Evolutionary conservation across 805 yeast species (phyloP).

Genomic region (Zygosaccharomyces bailii): DNA sequence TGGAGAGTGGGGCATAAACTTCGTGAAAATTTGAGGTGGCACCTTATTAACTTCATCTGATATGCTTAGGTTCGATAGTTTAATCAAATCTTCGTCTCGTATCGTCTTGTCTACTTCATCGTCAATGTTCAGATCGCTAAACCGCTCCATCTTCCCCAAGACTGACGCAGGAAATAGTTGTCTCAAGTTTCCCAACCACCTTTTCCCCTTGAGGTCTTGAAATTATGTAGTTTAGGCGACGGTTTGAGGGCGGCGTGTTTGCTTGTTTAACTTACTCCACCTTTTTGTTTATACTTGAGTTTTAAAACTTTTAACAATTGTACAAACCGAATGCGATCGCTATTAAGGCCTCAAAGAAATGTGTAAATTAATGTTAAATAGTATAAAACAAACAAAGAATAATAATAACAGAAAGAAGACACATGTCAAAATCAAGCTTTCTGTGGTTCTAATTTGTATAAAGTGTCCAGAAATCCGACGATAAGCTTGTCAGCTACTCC

Average conservation of each 20-base stretch:
- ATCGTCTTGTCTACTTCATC: constrained; percentile 14
- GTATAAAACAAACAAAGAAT: background rate
- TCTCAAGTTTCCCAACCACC: background rate
- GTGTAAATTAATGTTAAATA: background rate
- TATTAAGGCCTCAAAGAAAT: background rate
- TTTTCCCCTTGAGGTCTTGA: background rate
- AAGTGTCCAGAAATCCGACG: constrained; percentile 73
- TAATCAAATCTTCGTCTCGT: constrained; percentile 21
- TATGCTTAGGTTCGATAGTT: constrained; percentile 23
- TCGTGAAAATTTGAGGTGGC: constrained; percentile 19
- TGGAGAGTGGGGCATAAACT: constrained; percentile 16
- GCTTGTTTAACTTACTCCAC: background rate
- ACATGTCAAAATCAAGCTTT: background rate
- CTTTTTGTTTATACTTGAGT: background rate
- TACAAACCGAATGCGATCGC: background rate
- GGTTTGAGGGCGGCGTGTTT: background rate
- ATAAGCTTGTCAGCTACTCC: constrained; percentile 81
- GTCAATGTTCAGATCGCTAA: constrained; percentile 15
- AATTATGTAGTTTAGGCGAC: background rate
- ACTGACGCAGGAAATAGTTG: background rate
- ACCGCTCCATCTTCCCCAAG: constrained; percentile 14
- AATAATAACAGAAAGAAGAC: background rate
- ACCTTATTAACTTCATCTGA: constrained; percentile 14
- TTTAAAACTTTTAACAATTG: background rate
- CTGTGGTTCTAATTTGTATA: constrained; percentile 53